Conservation (phyloP, 768 basidiomycete species). For the Ephemerocybe angulata region DNA sequence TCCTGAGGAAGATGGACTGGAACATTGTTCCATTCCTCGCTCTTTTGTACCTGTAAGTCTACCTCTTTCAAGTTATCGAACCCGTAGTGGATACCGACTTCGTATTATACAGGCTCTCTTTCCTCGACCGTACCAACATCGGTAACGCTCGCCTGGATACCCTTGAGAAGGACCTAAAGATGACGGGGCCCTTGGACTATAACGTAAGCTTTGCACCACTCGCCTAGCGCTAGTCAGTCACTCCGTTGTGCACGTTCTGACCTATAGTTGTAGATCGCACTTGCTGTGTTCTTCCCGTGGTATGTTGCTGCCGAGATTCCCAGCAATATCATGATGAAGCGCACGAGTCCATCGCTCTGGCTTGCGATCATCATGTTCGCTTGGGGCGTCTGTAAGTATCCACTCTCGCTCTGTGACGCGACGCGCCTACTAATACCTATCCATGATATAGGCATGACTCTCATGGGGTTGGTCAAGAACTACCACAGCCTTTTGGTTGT, state of each 20-base stretch:
- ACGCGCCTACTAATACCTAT: neutral
- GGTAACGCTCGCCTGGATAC: slow-evolving; percentile 30
- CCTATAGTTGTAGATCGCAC: slow-evolving; percentile 18
- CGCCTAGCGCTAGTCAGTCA: neutral
- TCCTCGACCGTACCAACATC: slow-evolving; percentile 30
- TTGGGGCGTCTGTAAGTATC: slow-evolving; percentile 27
- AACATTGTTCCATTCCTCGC: slow-evolving; percentile 30
- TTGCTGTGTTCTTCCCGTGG: slow-evolving; percentile 30
- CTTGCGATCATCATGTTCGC: slow-evolving; percentile 29
- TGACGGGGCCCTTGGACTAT: slow-evolving; percentile 28
- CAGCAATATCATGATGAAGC: slow-evolving; percentile 33
- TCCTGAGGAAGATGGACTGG: slow-evolving; percentile 29
- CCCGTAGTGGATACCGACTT: neutral
- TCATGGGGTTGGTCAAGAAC: slow-evolving; percentile 28
- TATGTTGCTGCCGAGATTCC: slow-evolving; percentile 32
- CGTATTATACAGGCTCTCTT: slow-evolving; percentile 21
- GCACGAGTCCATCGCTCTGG: slow-evolving; percentile 31
- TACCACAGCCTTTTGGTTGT: slow-evolving; percentile 24
- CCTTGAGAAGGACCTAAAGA: slow-evolving; percentile 23
- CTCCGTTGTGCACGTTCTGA: neutral
- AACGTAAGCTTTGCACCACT: slow-evolving; percentile 15
- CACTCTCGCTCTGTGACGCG: neutral
- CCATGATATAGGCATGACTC: slow-evolving; percentile 27
- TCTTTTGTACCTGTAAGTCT: slow-evolving; percentile 26
- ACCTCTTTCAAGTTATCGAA: neutral